Evolutionary conservation across 2,329 filamentous ascomycete genomes (phyloP), one percentile per base, ranked within the genome.

Genomic region (Neopestalotiopsis clavispora): DNA sequence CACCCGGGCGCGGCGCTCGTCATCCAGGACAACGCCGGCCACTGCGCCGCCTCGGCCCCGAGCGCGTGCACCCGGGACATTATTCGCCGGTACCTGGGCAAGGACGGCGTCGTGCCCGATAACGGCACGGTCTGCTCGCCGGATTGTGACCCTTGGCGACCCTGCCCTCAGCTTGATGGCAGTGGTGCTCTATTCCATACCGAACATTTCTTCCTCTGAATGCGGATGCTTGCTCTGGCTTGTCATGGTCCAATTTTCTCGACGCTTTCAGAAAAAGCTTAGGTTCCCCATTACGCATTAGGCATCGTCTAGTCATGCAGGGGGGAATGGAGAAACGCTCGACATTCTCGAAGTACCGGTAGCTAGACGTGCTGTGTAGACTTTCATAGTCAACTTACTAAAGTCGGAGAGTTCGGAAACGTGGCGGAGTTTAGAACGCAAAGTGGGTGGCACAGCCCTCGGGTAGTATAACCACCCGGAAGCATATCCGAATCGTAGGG

Each of bases 21-120:
- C 61, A 23, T 69, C 32, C 73, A 74, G 69, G 66, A 73, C 38
- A 68, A n/a, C 56, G 58, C 70, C 57, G 75, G 75, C 4, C 75
- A 76, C 66, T 69, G 66, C 40, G 60, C 67, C 17, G 2, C 59
- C 1, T 20, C 13, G 3, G 56, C 57, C 4, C 65, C 69, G 14
- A 70, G 71, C 40, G 20, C n/a, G 32, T 73, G 70, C n/a, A 60
- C 23, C 4, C 17, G 23, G 30, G 17, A n/a, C 4, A 67, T 67
- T 9, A 23, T 67, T 1, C 65, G 59, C 32, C 34, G 60, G 2
- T 67, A 67, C 28, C 57, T 67, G n/a, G 65, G 60, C 12, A 9
- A 59, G 14, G 65, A 32, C 23, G 23, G 23, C 28, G 59, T 13
- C 17, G 34, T 66, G 42, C 63, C 63, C 13, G 32, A 58, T 45